Evolutionary conservation across 441 rosid genomes (phyloP).

Genomic region (Gossypium trilobum): DNA sequence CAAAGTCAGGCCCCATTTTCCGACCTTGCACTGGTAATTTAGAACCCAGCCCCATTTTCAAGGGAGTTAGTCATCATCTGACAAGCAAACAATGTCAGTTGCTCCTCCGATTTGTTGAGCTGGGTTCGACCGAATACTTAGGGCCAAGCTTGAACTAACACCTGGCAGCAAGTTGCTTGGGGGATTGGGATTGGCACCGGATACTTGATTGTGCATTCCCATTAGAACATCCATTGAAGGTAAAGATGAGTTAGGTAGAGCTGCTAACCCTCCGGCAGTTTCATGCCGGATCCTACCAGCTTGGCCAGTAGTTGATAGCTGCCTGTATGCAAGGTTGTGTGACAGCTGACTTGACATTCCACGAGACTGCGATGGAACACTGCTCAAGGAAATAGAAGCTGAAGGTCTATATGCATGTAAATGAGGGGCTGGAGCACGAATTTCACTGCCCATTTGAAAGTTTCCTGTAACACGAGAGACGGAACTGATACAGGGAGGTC

Average conservation of each 20-base stretch:
- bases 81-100: slow-evolving; percentile 47
- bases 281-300: slow-evolving; percentile 1
- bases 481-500: slow-evolving; percentile 43
- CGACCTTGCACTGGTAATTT: background rate
- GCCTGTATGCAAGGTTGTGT: slow-evolving; percentile 13
- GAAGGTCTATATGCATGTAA: slow-evolving; percentile 45
- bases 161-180: slow-evolving; percentile 18
- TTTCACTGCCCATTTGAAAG: slow-evolving; percentile 35
- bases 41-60: too few relatives aligned
- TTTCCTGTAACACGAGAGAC: slow-evolving; percentile 29
- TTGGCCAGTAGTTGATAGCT: slow-evolving; percentile 15
- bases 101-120: slow-evolving; percentile 5
- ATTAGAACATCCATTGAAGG: slow-evolving; percentile 24
- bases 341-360: slow-evolving; percentile 22
- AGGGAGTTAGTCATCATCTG: slow-evolving; percentile 61
- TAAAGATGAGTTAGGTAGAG: background rate
- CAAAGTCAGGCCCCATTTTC: background rate
- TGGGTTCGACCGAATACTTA: slow-evolving; percentile 2
- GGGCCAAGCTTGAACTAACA: background rate
- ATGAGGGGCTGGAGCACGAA: slow-evolving; percentile 53
- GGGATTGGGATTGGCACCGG: slow-evolving; percentile 16
- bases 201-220: slow-evolving; percentile 16
- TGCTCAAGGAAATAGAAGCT: slow-evolving; percentile 18
- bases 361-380: slow-evolving; percentile 13
- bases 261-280: background rate